Percentiles rank a stretch among this genome's conserved stretches.
phyloP scores from a whole-genome alignment of 2,329 filamentous ascomycete species.

The Mariannaea sp. region DNA sequence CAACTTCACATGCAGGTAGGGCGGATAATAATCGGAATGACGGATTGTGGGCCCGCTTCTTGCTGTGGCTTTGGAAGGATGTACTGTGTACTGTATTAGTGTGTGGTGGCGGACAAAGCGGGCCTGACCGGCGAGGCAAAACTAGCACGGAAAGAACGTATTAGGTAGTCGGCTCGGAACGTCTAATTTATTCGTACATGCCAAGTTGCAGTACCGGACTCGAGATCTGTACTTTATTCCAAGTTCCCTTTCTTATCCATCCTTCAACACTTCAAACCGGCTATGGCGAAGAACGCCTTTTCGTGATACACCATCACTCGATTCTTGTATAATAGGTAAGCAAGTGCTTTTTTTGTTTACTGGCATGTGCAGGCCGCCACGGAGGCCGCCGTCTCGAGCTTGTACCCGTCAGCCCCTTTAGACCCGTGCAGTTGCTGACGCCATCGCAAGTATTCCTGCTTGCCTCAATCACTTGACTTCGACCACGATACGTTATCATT shows the following conservation, averaged over 20 bases:
- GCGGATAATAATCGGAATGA: conserved; percentile 28
- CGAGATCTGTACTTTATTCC: conserved; percentile 37
- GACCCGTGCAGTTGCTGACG: conserved; percentile 32
- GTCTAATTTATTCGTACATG: conserved; percentile 35
- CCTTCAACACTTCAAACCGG: conserved; percentile 15
- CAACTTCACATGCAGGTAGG: conserved; percentile 12
- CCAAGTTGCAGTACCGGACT: conserved; percentile 34
- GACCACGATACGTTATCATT: conserved; percentile 19
- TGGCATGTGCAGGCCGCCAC: conserved; percentile 12
- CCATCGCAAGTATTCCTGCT: conserved; percentile 31
- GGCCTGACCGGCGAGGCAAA: conserved; percentile 20
- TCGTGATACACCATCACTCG: conserved; percentile 20
- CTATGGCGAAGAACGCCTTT: conserved; percentile 31
- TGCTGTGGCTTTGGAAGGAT: too few relatives aligned
- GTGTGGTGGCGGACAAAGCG: conserved; percentile 19
- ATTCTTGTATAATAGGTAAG: conserved; percentile 38
- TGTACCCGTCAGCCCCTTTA: conserved; percentile 28
- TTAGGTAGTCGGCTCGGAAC: conserved; percentile 28
- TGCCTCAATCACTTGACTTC: conserved; percentile 24
- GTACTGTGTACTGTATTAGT: too few relatives aligned
- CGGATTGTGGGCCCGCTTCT: conserved; percentile 19
- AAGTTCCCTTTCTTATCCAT: conserved; percentile 31
- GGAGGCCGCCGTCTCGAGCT: conserved; percentile 21
- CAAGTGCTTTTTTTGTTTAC: background rate
- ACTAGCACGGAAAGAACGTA: conserved; percentile 21